Conservation (phyloP, 768 basidiomycete genomes). For the Lactifluus volemus region DNA sequence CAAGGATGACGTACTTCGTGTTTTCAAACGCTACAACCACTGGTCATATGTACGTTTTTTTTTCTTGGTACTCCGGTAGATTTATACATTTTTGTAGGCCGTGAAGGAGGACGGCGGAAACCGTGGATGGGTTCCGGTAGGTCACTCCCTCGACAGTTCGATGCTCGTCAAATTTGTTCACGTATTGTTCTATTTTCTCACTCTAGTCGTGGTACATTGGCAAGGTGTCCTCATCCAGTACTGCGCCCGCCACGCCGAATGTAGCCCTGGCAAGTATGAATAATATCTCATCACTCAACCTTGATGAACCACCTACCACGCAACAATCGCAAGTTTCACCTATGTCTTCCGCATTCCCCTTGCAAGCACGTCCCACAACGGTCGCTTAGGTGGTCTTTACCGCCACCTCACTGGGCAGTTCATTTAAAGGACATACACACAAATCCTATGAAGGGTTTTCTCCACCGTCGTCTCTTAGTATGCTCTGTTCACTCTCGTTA, state of each 20-base stretch:
- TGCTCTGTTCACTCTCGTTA: neutral
- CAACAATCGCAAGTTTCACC: constrained; percentile 54
- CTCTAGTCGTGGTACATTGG: constrained; percentile 89
- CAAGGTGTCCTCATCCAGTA: constrained; percentile 49
- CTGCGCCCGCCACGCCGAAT: constrained; percentile 38
- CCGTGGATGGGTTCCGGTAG: constrained; percentile 91
- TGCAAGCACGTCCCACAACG: constrained; percentile 23
- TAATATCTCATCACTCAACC: constrained; percentile 17
- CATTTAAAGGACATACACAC: neutral
- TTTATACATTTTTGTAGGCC: constrained; percentile 40
- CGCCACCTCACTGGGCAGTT: neutral
- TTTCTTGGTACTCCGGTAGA: constrained; percentile 2
- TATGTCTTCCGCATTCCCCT: constrained; percentile 78
- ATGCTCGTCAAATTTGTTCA: constrained; percentile 6
- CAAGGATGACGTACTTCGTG: constrained; percentile 82
- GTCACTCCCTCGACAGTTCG: constrained; percentile 24
- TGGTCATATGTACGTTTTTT: constrained; percentile 74
- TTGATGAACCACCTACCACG: constrained; percentile 28
- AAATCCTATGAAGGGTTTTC: neutral
- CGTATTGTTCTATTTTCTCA: neutral
- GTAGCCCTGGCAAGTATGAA: constrained; percentile 30
- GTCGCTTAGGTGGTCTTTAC: constrained; percentile 7
- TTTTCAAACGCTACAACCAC: constrained; percentile 97
- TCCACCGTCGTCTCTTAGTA: neutral
- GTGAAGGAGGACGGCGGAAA: constrained; percentile 91